phyloP scores from a whole-genome alignment of 768 basidiomycete species.

The Trametopsis cervina region DNA sequence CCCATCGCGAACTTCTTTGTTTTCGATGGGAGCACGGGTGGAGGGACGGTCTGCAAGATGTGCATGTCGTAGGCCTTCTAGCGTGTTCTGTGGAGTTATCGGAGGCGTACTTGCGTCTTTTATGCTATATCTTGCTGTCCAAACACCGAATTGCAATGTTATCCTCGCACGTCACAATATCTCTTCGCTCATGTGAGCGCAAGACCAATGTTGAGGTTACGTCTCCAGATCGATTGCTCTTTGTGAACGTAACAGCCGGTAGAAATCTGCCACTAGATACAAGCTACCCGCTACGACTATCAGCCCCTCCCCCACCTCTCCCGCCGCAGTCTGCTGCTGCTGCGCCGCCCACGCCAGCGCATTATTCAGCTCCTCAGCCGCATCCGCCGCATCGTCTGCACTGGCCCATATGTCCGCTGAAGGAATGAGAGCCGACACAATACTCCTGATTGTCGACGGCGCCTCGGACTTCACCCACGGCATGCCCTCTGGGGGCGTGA shows the following conservation, averaged over 20 bases:
- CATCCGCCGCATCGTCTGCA: conserved; percentile 27
- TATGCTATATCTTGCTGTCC: no score
- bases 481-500: conserved; percentile 84
- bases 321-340: conserved; percentile 17
- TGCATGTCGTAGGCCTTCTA: conserved; percentile 27
- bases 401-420: conserved; percentile 46
- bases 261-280: conserved; percentile 92
- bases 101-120: no score
- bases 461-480: conserved; percentile 80
- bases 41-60: conserved; percentile 59
- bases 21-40: conserved; percentile 79
- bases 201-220: no score
- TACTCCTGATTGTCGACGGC: conserved; percentile 40
- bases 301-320: conserved; percentile 24
- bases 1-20: conserved; percentile 90
- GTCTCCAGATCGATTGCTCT: no score
- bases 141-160: no score
- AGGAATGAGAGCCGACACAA: conserved; percentile 36
- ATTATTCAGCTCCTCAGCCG: conserved; percentile 30
- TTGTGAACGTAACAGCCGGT: conserved; percentile 35
- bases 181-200: no score
- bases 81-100: no score
- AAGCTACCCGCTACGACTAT: conserved; percentile 85
- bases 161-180: no score
- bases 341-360: conserved; percentile 42